Evolutionary conservation across 139 green algal genomes (phyloP).

Genomic region (Spirogloea muscicola): DNA sequence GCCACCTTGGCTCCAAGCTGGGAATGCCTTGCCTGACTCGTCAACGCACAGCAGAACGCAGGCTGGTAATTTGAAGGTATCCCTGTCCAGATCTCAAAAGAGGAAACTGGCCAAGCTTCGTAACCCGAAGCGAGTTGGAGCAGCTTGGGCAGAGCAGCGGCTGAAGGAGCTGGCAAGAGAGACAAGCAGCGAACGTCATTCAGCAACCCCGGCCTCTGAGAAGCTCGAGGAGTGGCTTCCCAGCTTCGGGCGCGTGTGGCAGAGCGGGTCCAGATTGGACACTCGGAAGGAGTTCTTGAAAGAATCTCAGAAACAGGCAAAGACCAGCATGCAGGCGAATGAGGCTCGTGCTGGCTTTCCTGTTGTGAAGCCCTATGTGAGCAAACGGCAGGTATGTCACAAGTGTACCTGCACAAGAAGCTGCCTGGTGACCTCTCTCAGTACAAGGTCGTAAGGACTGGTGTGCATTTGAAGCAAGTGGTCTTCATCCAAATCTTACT

Average conservation of each 20-base stretch:
- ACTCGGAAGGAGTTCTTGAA: not conserved
- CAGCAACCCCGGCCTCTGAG: not conserved
- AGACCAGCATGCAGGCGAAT: not conserved
- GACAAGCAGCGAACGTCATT: not conserved
- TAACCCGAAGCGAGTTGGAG: slow-evolving; percentile 10
- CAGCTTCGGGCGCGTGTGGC: not conserved
- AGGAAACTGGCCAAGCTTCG: slow-evolving; percentile 11
- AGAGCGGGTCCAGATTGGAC: not conserved
- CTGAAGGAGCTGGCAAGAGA: not conserved
- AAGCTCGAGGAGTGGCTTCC: not conserved
- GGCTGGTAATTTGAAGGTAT: too few species aligned
- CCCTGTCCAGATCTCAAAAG: not conserved
- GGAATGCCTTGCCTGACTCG: not conserved
- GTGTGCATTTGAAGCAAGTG: too few species aligned
- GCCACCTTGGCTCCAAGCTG: slow-evolving; percentile 10
- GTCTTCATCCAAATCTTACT: too few species aligned
- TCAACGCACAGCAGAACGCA: not conserved
- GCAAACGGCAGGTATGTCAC: slow-evolving; percentile 14
- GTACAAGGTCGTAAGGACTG: too few species aligned
- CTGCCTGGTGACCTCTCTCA: too few species aligned
- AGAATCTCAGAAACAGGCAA: not conserved
- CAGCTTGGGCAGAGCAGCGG: slow-evolving; percentile 11
- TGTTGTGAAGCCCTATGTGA: not conserved
- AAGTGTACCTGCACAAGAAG: not conserved
- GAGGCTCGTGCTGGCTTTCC: not conserved